These are phyloP conservation scores for Fusarium denticulatum DNA, from an alignment of 2,329 filamentous ascomycete species.

Conservation along the genomic window DNA sequence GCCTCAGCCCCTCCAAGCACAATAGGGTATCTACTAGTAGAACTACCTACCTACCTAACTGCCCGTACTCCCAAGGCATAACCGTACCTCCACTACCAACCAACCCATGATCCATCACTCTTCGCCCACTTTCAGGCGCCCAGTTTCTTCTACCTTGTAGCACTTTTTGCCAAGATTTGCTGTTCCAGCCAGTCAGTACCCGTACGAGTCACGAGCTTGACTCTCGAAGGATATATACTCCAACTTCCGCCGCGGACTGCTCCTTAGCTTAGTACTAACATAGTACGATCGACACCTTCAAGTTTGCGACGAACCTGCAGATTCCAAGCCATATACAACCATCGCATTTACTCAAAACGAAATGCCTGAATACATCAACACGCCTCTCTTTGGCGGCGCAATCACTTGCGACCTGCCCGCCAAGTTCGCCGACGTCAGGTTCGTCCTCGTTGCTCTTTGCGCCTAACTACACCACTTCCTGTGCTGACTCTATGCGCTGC, in stretches of 20 bases:
- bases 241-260: background rate
- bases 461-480: background rate
- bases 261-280: background rate
- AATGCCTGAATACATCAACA: slow-evolving; percentile 66
- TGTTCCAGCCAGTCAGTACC: slow-evolving; percentile 5
- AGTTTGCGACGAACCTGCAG: slow-evolving; percentile 8
- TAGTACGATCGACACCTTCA: background rate
- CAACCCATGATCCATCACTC: slow-evolving; percentile 30
- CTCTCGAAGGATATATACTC: slow-evolving; percentile 1
- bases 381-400: slow-evolving; percentile 77
- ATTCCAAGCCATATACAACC: background rate
- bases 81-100: background rate
- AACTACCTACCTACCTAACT: background rate
- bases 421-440: slow-evolving; percentile 80
- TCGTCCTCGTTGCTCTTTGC: slow-evolving; percentile 5
- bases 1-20: slow-evolving; percentile 34
- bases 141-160: slow-evolving; percentile 14
- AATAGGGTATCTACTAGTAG: background rate
- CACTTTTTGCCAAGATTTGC: slow-evolving; percentile 20
- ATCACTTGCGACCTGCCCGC: slow-evolving; percentile 74
- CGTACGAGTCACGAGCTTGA: background rate
- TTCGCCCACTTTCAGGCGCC: slow-evolving; percentile 34
- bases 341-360: slow-evolving; percentile 10
- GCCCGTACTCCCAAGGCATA: slow-evolving; percentile 8
- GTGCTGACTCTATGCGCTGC: slow-evolving; percentile 15